These are phyloP conservation scores for Pulveroboletus sp. DNA, from an alignment of 768 basidiomycete species.

Conservation along the genomic window DNA sequence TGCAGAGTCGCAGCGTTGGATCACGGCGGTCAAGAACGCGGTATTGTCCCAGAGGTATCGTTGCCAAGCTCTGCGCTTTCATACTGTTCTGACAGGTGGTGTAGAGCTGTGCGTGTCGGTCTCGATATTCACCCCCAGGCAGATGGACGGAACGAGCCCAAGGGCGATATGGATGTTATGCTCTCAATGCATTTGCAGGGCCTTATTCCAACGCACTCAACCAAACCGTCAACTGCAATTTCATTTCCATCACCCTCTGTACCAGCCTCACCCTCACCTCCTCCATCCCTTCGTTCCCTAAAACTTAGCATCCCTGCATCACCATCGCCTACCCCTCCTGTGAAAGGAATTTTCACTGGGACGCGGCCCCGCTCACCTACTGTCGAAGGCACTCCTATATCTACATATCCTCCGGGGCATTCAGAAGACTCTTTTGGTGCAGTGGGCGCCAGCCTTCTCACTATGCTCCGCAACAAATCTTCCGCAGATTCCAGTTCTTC, in stretches of 20 bases:
- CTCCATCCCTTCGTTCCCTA: constrained; percentile 28
- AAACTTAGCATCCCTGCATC: constrained; percentile 18
- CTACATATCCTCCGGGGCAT: constrained; percentile 33
- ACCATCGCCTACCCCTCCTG: constrained; percentile 11
- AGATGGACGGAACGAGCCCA: constrained; percentile 53
- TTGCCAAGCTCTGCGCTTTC: not conserved
- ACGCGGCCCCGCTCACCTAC: constrained; percentile 28
- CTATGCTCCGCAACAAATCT: constrained; percentile 46
- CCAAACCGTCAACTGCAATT: constrained; percentile 8
- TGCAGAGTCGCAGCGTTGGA: constrained; percentile 71
- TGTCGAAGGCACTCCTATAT: constrained; percentile 43
- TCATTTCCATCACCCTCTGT: constrained; percentile 12
- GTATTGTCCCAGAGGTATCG: constrained; percentile 68
- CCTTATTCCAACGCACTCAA: constrained; percentile 35
- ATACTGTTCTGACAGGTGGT: not conserved
- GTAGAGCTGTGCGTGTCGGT: constrained; percentile 68
- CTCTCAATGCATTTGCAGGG: constrained; percentile 74
- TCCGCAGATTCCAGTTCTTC: constrained; percentile 24
- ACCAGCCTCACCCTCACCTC: constrained; percentile 28
- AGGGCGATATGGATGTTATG: constrained; percentile 83
- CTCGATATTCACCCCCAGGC: constrained; percentile 46
- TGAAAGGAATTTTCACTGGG: constrained; percentile 24
- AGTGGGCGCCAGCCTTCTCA: constrained; percentile 53
- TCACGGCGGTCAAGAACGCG: constrained; percentile 66
- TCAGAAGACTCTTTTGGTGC: constrained; percentile 57